Evolutionary conservation across 2,329 filamentous ascomycete species (phyloP), one percentile per base, ranked within the genome.

Genomic region (Penicillium rolfsii): DNA sequence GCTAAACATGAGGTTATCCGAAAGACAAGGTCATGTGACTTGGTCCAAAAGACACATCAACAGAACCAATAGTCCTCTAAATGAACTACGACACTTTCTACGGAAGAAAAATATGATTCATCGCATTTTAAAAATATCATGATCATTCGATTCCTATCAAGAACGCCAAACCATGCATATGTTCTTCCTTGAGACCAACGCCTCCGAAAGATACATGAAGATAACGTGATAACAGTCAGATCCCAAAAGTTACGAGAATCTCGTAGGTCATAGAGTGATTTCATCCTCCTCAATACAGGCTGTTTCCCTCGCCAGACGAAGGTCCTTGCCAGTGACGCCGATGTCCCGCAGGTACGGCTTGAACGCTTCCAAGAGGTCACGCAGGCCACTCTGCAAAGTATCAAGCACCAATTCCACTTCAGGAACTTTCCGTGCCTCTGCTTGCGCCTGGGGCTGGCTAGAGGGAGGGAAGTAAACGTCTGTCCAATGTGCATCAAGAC

Each of bases 331-430:
- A 41, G 82, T 88, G 64, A 97, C 78, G 49, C 89, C 85, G 67
- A 97, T 79, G 62, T 91, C 87, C 38, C 81, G 79, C 64, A 89
- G 84, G 75, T 93, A 97, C 59, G 86, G 85, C 59, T 88, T 90
- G 77, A 97, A 97, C 24, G 84, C 86, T 11, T 79, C 74, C 38
- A 97, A 69, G 4, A 97, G 80, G 58, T 87, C 84, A 45, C 80
- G 79, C 49, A 97, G 79, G 0, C 87, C 87, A 3, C 79, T 80
- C 72, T 85, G 89, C 67, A 97, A 73, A 16, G 86, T 85, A 16
- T 82, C 78, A 48, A 91, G 67, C 11, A 97, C 82, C 43, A 85
- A 81, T 22, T 93, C 87, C n/a, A 96, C 87, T 68, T 94, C 91
- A 0, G 77, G 76, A 1, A 85, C 76, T 4, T 74, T 76, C 52